Evolutionary conservation across 441 rosid species (phyloP), one percentile per base, ranked within the genome.

Genomic region (Bruguiera hainesii): DNA sequence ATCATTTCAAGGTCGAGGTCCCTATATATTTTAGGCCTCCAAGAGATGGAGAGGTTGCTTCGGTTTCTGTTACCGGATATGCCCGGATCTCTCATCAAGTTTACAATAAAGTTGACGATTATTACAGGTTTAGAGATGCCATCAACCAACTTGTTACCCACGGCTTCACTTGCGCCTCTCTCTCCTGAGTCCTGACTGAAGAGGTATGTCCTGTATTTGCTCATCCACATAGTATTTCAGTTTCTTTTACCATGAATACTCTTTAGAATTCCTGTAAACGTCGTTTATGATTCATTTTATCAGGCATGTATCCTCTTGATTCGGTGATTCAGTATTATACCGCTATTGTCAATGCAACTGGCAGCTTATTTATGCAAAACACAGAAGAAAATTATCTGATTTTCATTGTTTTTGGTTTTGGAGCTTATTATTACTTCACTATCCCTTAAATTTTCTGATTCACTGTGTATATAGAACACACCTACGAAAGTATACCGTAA

Each of bases 51-150:
- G 93, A 87, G 67, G 78, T 63, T 60, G 83, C 67, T 77, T 69
- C 75, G 0, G 64, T 84, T 5, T 81, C 96, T 0, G 97, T 88
- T 3, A 83, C 96, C 0, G 97, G 89, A 0, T 93, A 91, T 73
- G 97, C 89, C 7, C 79, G 97, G 49, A 88, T 91, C 71, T 93
- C 95, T 19, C 79, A 85, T 71, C 98, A 93, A 79, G 82, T 93
- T 65, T 93, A 91, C 75, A 91, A 93, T 75, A 88, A 84, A 71
- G 78, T 77, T 65, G 87, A 82, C 39, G 97, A 93, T 69, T 93
- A 88, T 68, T 72, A 82, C 84, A 88, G 73, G 80, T 84, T 89
- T 19, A 82, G 89, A 75, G 89, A 91, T 64, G 90, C 83, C 9
- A 39, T 89, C 20, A 73, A 83, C 39, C 75, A 76, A 57, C 82